phyloP scores from a whole-genome alignment of 768 basidiomycete species.

The Macrolepiota fuliginosa region DNA sequence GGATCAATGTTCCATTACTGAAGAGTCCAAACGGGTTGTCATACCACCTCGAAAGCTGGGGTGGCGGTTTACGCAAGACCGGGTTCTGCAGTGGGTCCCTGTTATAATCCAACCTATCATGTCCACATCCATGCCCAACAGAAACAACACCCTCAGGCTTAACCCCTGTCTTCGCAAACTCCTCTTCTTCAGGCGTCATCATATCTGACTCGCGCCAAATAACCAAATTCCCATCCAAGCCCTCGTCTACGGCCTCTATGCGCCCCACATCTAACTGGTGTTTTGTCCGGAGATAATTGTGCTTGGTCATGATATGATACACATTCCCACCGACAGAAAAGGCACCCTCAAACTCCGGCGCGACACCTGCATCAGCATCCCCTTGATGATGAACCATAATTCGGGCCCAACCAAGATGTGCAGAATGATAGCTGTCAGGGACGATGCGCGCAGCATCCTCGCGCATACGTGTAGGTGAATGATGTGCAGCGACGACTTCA shows the following conservation, averaged over 20 bases:
- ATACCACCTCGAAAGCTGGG: slow-evolving; percentile 36
- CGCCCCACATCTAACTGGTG: slow-evolving; percentile 55
- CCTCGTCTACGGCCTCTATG: slow-evolving; percentile 32
- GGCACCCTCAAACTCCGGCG: slow-evolving; percentile 72
- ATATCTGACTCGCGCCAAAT: slow-evolving; percentile 77
- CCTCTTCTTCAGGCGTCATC: slow-evolving; percentile 51
- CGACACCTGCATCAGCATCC: slow-evolving; percentile 39
- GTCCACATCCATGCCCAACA: slow-evolving; percentile 53
- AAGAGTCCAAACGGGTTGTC: slow-evolving; percentile 19
- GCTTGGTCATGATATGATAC: slow-evolving; percentile 69
- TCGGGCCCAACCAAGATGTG: slow-evolving; percentile 73
- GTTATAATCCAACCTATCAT: slow-evolving; percentile 72
- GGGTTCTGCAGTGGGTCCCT: slow-evolving; percentile 53
- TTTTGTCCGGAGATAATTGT: slow-evolving; percentile 66
- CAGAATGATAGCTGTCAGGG: slow-evolving; percentile 34
- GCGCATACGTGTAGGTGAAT: slow-evolving; percentile 52
- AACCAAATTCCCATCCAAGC: slow-evolving; percentile 51
- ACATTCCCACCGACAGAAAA: slow-evolving; percentile 67
- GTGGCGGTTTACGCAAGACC: slow-evolving; percentile 34
- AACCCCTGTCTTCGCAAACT: slow-evolving; percentile 27
- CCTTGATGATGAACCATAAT: slow-evolving; percentile 71
- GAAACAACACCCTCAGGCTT: slow-evolving; percentile 17
- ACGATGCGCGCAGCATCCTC: slow-evolving; percentile 61
- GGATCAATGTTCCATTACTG: slow-evolving; percentile 5
- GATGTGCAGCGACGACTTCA: slow-evolving; percentile 63